Evolutionary conservation across 1,139 yeast species (phyloP), one percentile per base, ranked within the genome.

Genomic region (Kodamaea sp.): DNA sequence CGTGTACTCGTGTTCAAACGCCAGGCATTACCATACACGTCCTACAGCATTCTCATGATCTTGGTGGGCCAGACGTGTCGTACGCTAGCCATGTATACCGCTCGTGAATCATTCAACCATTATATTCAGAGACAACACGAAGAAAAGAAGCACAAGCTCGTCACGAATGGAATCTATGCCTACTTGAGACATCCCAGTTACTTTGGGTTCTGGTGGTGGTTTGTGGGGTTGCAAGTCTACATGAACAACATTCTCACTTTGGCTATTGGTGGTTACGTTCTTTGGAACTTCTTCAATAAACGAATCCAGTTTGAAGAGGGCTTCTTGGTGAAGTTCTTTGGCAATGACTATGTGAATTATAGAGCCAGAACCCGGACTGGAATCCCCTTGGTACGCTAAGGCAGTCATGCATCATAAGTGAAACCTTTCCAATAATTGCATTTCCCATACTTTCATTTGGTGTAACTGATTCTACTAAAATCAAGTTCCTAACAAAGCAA

Each of bases 171-270:
- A 0, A 66, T 92, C 3, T 92, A 92, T 58, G 42, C 67, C 1
- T 44, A 62, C 13, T 61, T 77, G 7, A 71, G 98, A 40, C 98
- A 92, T 56, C 98, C 98, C 8, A 83, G 95, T 32, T 92, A 92
- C 59, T 75, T 80, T 37, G 98, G 97, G 1, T 92, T 85, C 57
- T 90, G 82, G 53, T 81, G 88, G 77, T 94, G 97, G 97, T 92
- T 94, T 18, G 50, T 90, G 4, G 97, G 97, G 0, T 70, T 89
- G 2, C 95, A 92, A 55, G 25, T 90, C 33, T 51, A 83, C 44
- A 59, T 90, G 39, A 63, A 78, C 31, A 92, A 89, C 57, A 37
- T 55, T 26, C 28, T 66, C 1, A 34, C 83, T 0, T 67, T 83
- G 1, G 46, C 70, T 4, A 37, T 68, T 1, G 66, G 75, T 0